Evolutionary conservation across 345 rosid genomes (phyloP), one percentile per base, ranked within the genome.

Genomic region (Geranium rotundifolium): DNA sequence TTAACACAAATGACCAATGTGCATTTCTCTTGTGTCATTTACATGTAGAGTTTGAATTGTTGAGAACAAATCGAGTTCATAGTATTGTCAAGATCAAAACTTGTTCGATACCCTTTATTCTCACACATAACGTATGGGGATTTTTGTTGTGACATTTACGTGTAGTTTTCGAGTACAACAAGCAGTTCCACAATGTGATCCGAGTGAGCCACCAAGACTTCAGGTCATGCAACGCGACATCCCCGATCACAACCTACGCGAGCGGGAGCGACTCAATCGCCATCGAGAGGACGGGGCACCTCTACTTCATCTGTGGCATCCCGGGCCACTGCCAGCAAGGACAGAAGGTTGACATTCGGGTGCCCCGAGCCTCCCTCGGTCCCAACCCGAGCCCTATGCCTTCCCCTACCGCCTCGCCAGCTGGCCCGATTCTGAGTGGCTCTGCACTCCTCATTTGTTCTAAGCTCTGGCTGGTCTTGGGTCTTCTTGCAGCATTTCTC

Each of bases 81-180:
- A 23, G 27, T 23, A 46, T 46, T 46, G 54, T 8, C 1, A 3
- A 46, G 16, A 46, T 46, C 54, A 46, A 7, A 46, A 46, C 27
- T 23, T 23, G 27, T 23, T 23, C 27, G 27, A 23, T 23, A 2
- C 27, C 27, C 27, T 23, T 23, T 23, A 23, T 23, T 23, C 27
- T 0, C 27, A 23, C 27, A 23, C 27, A 34, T 34, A 8, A 34
- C 4, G 10, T 4, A 34, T 34, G 41, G 6, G 41, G 0, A 4
- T 34, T 34, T 34, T 8, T 34, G 7, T 34, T 23, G 27, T 23
- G 10, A 4, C 41, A 34, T 34, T 52, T 52, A 34, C 56, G 1
- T 52, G 66, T 55, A 63, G 59, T 29, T 63, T 63, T 63, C 59
- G 17, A n/a, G 17, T 63, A 63, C 50, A 54, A 54, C 27, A 12